These are phyloP conservation scores for Aspergillus kassunensis DNA, from an alignment of 495 filamentous ascomycete genomes.

Conservation along the genomic window DNA sequence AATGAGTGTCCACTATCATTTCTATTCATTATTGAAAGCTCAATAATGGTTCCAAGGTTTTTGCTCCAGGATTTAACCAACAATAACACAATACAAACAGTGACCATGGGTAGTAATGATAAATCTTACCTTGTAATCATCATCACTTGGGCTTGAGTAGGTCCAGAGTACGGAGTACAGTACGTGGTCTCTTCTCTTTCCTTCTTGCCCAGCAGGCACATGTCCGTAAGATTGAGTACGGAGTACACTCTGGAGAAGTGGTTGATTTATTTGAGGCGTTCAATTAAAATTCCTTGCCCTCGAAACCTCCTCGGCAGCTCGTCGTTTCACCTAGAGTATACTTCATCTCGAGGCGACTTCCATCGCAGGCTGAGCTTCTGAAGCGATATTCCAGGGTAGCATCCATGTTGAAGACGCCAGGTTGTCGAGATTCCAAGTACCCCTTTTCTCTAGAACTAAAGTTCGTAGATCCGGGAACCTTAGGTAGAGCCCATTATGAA, in stretches of 20 bases:
- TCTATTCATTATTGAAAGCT: not conserved
- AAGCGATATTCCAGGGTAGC: too few species aligned
- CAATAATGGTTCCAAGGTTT: not conserved
- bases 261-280: conserved; percentile 4
- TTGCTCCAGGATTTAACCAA: not conserved
- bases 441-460: not conserved
- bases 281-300: not conserved
- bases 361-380: too few species aligned
- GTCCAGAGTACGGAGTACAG: too few species aligned
- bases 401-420: too few species aligned
- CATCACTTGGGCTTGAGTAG: too few species aligned
- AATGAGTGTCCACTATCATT: not conserved
- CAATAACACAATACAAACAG: not conserved
- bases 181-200: not conserved
- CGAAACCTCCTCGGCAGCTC: not conserved
- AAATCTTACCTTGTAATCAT: too few species aligned
- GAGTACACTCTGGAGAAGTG: not conserved
- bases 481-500: conserved; percentile 4
- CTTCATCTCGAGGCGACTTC: not conserved
- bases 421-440: not conserved
- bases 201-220: not conserved
- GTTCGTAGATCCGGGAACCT: not conserved
- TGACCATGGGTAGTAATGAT: not conserved
- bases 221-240: not conserved
- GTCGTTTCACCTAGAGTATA: conserved; percentile 6